Base-by-base conservation (phyloP, 495 filamentous ascomycete species). In the Penicillium coprophilum region DNA sequence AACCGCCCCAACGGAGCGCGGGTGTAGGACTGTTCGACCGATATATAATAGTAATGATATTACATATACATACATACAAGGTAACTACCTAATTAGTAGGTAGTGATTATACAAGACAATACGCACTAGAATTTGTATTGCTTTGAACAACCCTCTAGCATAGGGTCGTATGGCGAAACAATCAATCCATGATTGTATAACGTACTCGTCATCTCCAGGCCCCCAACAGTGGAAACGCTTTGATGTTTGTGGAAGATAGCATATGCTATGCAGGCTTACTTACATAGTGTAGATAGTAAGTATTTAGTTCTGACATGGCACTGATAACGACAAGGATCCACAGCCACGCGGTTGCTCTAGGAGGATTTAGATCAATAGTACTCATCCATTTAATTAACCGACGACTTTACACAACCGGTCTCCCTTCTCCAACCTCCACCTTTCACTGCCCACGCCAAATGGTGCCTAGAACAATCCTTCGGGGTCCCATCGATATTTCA, bases 251-350 rank as follows among this genome's bases (percentile, higher is more conserved):
- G n/a, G n/a, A n/a, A 41, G 39, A 41, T 41, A 41, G 17, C 39
- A 41, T 41, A 41, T 41, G 39, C 39, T 41, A 41, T 41, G 39
- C 39, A 41, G 15, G 39, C 39, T 41, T 41, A 41, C 39, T 41
- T 41, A 17, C 39, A 41, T 41, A 19, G 39, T 41, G 39, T 17
- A 41, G 15, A 41, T 41, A 41, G 39, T 41, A 41, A 41, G n/a
- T 41, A 41, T n/a, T 34, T 34, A 41, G 39, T 41, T 41, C 39
- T 41, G 39, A 41, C 39, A 20, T 41, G 39, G 39, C 39, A 41
- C 39, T 17, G 39, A 41, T 41, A 41, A 41, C n/a, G 39, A 19
- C 39, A 41, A 41, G 39, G 39, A 41, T 41, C 39, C n/a, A 41
- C 39, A 41, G 39, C 39, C 17, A 41, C 15, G 7, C 39, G 17